phyloP scores from a whole-genome alignment of 352 stramenopile species.

The Pythium vanterpoolii region DNA sequence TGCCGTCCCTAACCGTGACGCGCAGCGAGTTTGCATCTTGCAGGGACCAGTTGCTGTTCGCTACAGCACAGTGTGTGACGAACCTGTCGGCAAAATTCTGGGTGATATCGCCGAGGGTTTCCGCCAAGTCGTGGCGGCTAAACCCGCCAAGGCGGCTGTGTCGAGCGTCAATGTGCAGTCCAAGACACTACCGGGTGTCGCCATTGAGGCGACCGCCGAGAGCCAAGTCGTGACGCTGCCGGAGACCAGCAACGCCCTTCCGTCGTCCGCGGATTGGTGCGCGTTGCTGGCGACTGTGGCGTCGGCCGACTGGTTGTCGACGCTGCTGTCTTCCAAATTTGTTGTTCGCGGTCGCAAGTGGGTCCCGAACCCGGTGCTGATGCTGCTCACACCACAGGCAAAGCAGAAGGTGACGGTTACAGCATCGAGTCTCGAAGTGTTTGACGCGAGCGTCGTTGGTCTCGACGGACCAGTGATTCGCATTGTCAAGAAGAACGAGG shows the following conservation, averaged over 20 bases:
- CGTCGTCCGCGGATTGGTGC: constrained; percentile 41
- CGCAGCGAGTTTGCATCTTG: constrained; percentile 81
- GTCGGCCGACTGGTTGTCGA: constrained; percentile 50
- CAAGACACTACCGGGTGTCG: constrained; percentile 9
- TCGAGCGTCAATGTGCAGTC: not conserved
- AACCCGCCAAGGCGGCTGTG: not conserved
- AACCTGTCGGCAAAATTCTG: constrained; percentile 81
- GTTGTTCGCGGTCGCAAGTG: constrained; percentile 61
- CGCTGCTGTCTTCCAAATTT: constrained; percentile 48
- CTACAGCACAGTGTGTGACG: constrained; percentile 70
- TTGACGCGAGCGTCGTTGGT: constrained; percentile 23
- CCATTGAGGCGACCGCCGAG: constrained; percentile 24
- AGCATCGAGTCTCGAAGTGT: constrained; percentile 10
- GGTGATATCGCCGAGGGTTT: constrained; percentile 59
- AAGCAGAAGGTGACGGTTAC: constrained; percentile 41
- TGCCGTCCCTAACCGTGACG: constrained; percentile 68
- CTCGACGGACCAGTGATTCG: constrained; percentile 45
- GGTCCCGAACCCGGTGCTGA: constrained; percentile 58
- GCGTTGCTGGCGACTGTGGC: constrained; percentile 30
- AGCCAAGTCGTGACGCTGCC: constrained; percentile 32
- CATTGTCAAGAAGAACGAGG: constrained; percentile 33
- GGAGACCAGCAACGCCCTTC: constrained; percentile 22
- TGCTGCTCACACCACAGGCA: constrained; percentile 44
- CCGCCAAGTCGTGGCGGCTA: constrained; percentile 33
- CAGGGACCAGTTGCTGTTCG: constrained; percentile 78